Base-by-base conservation (phyloP, 495 filamentous ascomycete genomes). In the Thermothielavioides terrestris region DNA sequence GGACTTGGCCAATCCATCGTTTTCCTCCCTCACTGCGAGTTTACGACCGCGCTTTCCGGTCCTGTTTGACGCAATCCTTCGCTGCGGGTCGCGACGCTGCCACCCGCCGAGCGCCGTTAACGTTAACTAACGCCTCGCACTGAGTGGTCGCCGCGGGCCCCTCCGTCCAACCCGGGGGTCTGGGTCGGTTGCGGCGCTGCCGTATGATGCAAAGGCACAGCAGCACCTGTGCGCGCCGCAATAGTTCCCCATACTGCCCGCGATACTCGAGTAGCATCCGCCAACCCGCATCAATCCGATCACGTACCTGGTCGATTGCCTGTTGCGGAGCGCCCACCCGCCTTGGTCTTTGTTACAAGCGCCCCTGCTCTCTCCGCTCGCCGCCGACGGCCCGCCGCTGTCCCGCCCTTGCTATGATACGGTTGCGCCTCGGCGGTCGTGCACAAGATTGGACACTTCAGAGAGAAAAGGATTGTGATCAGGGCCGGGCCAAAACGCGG, bases 401-500 rank as follows among this genome's bases (percentile, higher is more conserved):
- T 27, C 21, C 37, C 12, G 1, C 30, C n/a, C 38, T 17, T 32
- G 20, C 27, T 39, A n/a, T 51, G 41, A 31, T 45, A 45, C 45
- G 49, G 31, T 51, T 36, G 41, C 18, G 41, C 17, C 32, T 40
- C 25, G 30, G 31, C n/a, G 17, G 32, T 25, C 11, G 31, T 34
- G 34, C 11, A 51, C 23, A 18, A 20, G 15, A 51, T 10, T 14
- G 40, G 32, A 51, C 25, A 51, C 38, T 32, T 41, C 15, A 44
- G 23, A 23, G 35, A n/a, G n/a, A n/a, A n/a, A n/a, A n/a, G 41
- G 49, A 44, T 42, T 14, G 25, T 21, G 41, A 45, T 31, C 18
- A 27, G 20, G 20, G 22, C 2, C 17, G 34, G n/a, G 4, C 25
- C 28, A 35, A 4, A 25, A 17, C 27, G 18, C 23, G n/a, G 27